These are phyloP conservation scores for Neurospora sublineolata DNA, from an alignment of 495 filamentous ascomycete species.

Conservation along the genomic window DNA sequence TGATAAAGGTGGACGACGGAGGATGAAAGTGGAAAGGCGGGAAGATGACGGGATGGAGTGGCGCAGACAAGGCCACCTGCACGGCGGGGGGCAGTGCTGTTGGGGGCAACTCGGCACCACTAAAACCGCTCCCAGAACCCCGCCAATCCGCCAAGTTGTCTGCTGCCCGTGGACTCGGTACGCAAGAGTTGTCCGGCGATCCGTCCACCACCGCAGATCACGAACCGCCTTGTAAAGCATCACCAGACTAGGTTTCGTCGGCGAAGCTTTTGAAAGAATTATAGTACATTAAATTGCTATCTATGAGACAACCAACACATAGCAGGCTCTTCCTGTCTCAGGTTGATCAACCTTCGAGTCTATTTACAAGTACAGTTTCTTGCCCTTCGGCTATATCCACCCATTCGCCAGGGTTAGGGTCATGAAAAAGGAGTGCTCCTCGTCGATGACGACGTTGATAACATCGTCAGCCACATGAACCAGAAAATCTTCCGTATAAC, in stretches of 20 bases:
- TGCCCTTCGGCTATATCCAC: neutral
- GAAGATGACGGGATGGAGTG: neutral
- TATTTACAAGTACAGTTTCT: neutral
- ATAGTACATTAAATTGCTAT: neutral
- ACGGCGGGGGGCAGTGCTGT: neutral
- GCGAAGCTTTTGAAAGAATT: neutral
- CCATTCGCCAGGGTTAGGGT: neutral
- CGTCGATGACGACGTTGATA: neutral
- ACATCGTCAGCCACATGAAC: neutral
- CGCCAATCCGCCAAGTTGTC: neutral
- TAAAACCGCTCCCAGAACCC: neutral
- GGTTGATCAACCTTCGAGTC: neutral
- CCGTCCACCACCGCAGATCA: neutral
- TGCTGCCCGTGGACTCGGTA: neutral
- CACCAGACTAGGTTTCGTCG: neutral
- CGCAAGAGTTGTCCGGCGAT: neutral
- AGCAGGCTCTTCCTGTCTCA: neutral
- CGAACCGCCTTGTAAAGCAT: neutral
- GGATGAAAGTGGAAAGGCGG: neutral
- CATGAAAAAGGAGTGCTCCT: neutral
- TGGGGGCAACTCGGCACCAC: neutral
- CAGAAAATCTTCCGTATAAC: neutral
- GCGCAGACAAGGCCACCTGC: neutral
- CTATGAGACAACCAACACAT: neutral
- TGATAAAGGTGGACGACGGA: neutral